Percentiles rank a stretch among this genome's conserved stretches.
Evolutionary conservation across 139 green algal species (phyloP).

Genomic region (Chlorella vulgaris): DNA sequence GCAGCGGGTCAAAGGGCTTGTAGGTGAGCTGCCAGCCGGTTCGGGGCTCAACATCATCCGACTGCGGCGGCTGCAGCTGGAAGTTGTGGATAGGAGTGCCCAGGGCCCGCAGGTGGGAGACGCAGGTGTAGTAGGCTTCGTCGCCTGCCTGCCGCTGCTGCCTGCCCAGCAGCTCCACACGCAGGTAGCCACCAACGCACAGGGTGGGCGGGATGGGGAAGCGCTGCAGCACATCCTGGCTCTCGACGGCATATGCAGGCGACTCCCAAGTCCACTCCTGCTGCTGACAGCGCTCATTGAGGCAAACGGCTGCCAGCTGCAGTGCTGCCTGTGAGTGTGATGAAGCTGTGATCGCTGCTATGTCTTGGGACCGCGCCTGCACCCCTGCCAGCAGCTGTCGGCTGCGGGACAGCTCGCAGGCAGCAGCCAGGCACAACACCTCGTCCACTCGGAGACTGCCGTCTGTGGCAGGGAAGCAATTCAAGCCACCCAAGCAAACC

Average conservation of each 20-base stretch:
- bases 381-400: too few species aligned
- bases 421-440: background rate
- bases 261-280: constrained; percentile 19
- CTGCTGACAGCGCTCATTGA: too few species aligned
- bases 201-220: constrained; percentile 35
- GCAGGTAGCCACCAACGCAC: constrained; percentile 36
- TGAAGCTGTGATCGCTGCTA: too few species aligned
- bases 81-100: constrained; percentile 42
- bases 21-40: background rate
- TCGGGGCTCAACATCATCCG: too few species aligned
- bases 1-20: background rate
- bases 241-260: background rate
- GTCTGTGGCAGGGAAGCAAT: constrained; percentile 21
- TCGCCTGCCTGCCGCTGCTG: constrained; percentile 41
- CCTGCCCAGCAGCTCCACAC: constrained; percentile 44
- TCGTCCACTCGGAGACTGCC: background rate
- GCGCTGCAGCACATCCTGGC: constrained; percentile 28
- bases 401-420: background rate
- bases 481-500: constrained; percentile 40
- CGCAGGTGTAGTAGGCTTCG: constrained; percentile 45
- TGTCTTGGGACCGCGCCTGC: too few species aligned
- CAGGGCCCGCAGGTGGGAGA: constrained; percentile 26
- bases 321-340: background rate
- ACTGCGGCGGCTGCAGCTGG: background rate
- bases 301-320: background rate